Evolutionary conservation across 768 basidiomycete species (phyloP), one percentile per base, ranked within the genome.

Genomic region (Tricholoma saponaceum): DNA sequence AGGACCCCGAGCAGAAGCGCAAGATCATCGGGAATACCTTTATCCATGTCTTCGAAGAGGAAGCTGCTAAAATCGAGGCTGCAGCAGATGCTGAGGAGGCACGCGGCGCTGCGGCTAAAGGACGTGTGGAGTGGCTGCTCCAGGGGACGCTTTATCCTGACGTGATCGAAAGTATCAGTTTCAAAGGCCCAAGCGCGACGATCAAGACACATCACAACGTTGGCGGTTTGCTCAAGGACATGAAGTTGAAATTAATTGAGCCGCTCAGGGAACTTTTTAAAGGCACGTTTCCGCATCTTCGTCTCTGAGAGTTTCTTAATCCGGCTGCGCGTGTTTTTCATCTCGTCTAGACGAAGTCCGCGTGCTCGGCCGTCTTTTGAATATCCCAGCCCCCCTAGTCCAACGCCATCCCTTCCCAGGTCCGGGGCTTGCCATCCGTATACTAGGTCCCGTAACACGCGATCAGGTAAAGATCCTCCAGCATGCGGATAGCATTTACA

Each of bases 161-260:
- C 68, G 97, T 99, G 58, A 99, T 98, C 69, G 97, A 99, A 78
- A 93, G 90, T 69, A 97, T 99, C 76, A 93, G 90, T 74, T 99
- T 99, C 84, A 98, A 98, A 75, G 97, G 97, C 2, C 97, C 97
- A 0, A 93, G 90, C 62, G 97, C 97, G 37, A 98, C 96, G 9
- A 99, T 99, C 80, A 99, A 99, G 81, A 98, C 97, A 2, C 97
- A 99, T 71, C 97, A 98, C 72, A 99, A 99, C 63, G 97, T 98
- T 62, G 97, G 97, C 26, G 96, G 96, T 3, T 77, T 99, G 52
- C 80, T 98, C 59, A 91, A 90, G 69, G 89, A 98, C 74, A 99
- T 98, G 97, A 97, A 94, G 72, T 82, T 99, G 65, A 98, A 98
- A 77, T 81, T 99, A 51, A 98, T 99, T 63, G 97, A 99, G 75